phyloP scores from a whole-genome alignment of 2,329 filamentous ascomycete genomes.

The Sporothrix sp. region DNA sequence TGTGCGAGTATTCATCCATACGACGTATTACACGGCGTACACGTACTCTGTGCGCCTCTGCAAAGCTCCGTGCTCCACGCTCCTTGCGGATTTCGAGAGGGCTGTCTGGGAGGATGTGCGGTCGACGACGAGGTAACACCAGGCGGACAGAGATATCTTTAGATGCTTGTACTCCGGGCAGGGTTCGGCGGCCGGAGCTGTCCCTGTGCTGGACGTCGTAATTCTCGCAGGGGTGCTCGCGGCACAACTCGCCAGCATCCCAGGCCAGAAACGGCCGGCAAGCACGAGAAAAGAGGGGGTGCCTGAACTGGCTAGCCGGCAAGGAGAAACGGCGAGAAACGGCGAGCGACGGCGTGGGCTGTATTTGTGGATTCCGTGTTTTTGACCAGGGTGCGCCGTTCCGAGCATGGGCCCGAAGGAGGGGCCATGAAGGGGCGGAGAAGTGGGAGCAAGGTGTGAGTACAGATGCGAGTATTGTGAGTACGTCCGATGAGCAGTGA shows the following conservation, averaged over 20 bases:
- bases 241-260: no score
- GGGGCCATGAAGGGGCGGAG: not conserved
- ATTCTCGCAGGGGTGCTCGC: no score
- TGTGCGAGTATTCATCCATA: conserved; percentile 1
- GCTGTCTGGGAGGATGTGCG: conserved; percentile 3
- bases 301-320: conserved; percentile 6
- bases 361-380: conserved; percentile 11
- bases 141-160: not conserved
- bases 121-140: conserved; percentile 16
- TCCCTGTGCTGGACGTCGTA: no score
- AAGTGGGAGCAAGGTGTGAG: not conserved
- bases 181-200: no score
- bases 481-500: not conserved
- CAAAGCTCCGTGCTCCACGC: not conserved
- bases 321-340: conserved; percentile 8
- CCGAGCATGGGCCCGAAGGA: not conserved
- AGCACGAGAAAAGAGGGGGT: not conserved
- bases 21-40: not conserved
- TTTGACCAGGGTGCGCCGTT: conserved; percentile 7
- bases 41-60: not conserved
- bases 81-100: not conserved
- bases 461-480: not conserved
- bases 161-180: no score
- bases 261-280: no score
- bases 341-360: conserved; percentile 11